These are phyloP conservation scores for Hygrocybe coccinea DNA, from an alignment of 768 basidiomycete species.

Conservation along the genomic window DNA sequence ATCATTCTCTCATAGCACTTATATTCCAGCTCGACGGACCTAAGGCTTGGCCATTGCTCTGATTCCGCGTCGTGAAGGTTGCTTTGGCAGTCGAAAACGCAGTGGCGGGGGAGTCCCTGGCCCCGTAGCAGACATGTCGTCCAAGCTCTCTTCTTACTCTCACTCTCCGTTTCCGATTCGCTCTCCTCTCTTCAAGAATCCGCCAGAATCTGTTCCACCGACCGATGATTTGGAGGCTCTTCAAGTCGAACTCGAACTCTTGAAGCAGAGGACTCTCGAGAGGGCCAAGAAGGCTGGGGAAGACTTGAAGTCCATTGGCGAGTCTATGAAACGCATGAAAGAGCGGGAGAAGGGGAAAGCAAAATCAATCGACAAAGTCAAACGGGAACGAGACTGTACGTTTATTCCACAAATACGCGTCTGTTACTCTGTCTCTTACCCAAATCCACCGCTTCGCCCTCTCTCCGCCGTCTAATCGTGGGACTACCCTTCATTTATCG, in stretches of 20 bases:
- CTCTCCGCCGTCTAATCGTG: neutral
- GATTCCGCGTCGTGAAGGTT: constrained; percentile 12
- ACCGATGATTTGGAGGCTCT: constrained; percentile 67
- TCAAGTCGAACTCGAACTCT: constrained; percentile 52
- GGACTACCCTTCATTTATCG: no score
- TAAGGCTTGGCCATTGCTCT: constrained; percentile 5
- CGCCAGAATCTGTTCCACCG: constrained; percentile 62
- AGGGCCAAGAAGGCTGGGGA: constrained; percentile 70
- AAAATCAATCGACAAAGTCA: constrained; percentile 64
- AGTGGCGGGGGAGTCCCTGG: neutral
- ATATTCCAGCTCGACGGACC: constrained; percentile 2
- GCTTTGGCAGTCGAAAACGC: constrained; percentile 8
- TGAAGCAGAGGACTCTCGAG: constrained; percentile 53
- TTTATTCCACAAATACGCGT: constrained; percentile 28
- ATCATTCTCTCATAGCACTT: neutral
- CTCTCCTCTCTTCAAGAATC: constrained; percentile 58
- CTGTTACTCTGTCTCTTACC: neutral
- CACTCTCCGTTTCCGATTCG: constrained; percentile 42
- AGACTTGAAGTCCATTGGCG: constrained; percentile 69
- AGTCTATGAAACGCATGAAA: constrained; percentile 70
- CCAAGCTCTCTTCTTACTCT: constrained; percentile 50
- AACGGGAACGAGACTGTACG: constrained; percentile 74
- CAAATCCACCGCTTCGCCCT: neutral
- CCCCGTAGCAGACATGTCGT: constrained; percentile 47
- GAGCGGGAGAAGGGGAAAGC: constrained; percentile 74